Evolutionary conservation across 2,329 filamentous ascomycete species (phyloP).

Genomic region (Paraconiothyrium brasiliense): DNA sequence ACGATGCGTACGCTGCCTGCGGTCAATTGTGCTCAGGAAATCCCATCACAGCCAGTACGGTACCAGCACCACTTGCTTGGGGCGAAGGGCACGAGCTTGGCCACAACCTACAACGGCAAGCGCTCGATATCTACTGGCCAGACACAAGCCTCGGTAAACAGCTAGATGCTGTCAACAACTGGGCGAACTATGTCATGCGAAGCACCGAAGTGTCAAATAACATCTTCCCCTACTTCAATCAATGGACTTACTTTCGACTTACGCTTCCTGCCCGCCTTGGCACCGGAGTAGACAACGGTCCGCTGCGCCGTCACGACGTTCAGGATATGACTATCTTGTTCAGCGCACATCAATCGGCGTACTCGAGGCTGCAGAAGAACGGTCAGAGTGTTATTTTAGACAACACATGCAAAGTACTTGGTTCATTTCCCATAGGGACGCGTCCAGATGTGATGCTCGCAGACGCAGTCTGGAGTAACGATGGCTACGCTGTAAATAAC

Average conservation of each 20-base stretch:
- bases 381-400: conserved; percentile 6
- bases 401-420: conserved; percentile 9
- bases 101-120: conserved; percentile 4
- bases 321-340: conserved; percentile 7
- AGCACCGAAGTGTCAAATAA: conserved; percentile 11
- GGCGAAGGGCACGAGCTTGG: conserved; percentile 8
- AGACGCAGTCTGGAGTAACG: conserved; percentile 7
- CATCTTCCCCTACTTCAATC: conserved; percentile 10
- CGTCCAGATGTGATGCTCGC: conserved; percentile 9
- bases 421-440: conserved; percentile 1
- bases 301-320: conserved; percentile 2
- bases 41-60: conserved; percentile 4
- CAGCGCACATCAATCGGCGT: conserved; percentile 8
- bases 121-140: conserved; percentile 9
- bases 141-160: conserved; percentile 1
- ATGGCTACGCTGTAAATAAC: conserved; percentile 9
- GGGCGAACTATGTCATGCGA: conserved; percentile 2
- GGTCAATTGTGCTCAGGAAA: conserved; percentile 10
- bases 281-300: conserved; percentile 4
- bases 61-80: conserved; percentile 6
- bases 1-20: conserved; percentile 10
- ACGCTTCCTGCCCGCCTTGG: conserved; percentile 1
- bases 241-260: conserved; percentile 11
- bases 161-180: not conserved
- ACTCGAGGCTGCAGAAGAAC: conserved; percentile 4